These are phyloP conservation scores for Xylaria nigripes DNA, from an alignment of 495 filamentous ascomycete genomes.

Conservation along the genomic window DNA sequence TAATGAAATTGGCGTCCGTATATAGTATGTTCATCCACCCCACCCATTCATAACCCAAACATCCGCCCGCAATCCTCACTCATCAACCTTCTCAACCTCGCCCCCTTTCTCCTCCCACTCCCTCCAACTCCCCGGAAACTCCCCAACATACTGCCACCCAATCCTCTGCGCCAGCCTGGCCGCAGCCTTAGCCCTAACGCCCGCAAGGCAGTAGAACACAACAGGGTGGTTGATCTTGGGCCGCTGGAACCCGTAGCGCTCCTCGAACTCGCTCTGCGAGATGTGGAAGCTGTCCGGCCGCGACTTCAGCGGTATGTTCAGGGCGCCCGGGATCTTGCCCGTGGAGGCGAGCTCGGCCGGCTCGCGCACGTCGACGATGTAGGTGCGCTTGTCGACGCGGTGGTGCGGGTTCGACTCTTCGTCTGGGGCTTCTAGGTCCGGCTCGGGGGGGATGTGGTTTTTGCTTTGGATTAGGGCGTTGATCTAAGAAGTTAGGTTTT, in stretches of 20 bases:
- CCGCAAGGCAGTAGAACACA: conserved; percentile 89
- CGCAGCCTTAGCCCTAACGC: conserved; percentile 73
- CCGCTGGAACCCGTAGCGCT: conserved; percentile 59
- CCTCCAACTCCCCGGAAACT: conserved; percentile 84
- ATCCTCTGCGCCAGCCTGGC: conserved; percentile 68
- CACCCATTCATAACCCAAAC: background rate
- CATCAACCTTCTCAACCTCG: conserved; percentile 40
- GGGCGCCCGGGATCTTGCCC: conserved; percentile 69
- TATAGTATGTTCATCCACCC: background rate
- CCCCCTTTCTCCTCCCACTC: conserved; percentile 75
- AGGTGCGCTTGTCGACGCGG: background rate
- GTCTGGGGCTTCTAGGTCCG: background rate
- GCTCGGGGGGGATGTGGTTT: too few species aligned
- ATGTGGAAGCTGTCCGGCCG: conserved; percentile 73
- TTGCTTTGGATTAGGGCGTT: too few species aligned
- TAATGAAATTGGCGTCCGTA: too few species aligned
- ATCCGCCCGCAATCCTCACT: conserved; percentile 7
- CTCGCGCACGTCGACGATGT: conserved; percentile 68
- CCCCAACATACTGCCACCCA: conserved; percentile 65
- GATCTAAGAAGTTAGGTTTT: too few species aligned
- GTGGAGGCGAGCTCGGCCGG: conserved; percentile 60
- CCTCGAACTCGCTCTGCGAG: conserved; percentile 64
- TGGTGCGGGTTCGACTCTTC: conserved; percentile 10
- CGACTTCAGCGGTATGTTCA: conserved; percentile 71
- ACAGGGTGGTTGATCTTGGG: conserved; percentile 49